Conservation (phyloP, 148 eudicot species). For the Vaccinium vitisidaea region DNA sequence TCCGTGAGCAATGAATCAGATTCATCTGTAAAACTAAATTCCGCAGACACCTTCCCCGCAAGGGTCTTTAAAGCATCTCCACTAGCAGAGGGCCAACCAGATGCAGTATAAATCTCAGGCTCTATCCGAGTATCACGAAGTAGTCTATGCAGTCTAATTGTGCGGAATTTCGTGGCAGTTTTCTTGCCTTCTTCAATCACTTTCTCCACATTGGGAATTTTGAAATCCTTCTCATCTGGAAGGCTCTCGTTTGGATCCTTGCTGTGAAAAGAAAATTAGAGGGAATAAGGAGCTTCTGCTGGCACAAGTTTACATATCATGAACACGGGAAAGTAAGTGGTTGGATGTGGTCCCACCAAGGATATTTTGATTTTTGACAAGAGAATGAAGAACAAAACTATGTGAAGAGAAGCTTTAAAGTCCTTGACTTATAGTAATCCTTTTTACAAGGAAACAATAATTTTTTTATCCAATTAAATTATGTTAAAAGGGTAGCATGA, state of each 20-base stretch:
- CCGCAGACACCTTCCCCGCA: conserved; percentile 90
- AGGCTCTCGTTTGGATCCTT: conserved; percentile 58
- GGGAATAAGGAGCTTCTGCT: neutral
- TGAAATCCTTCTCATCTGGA: conserved; percentile 59
- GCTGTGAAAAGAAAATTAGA: conserved; percentile 33
- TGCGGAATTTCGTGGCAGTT: conserved; percentile 59
- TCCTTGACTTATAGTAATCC: neutral
- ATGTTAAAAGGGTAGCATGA: neutral
- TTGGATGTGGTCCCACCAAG: neutral
- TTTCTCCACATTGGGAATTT: conserved; percentile 69
- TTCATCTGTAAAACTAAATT: conserved; percentile 57
- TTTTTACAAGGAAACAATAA: neutral
- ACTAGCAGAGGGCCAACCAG: conserved; percentile 96
- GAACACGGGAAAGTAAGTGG: neutral
- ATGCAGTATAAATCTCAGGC: conserved; percentile 67
- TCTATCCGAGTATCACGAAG: conserved; percentile 30
- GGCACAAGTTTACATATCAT: neutral
- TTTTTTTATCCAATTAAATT: neutral
- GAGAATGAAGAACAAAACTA: neutral
- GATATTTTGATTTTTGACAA: neutral
- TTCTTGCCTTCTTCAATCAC: conserved; percentile 92
- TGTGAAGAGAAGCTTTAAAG: neutral
- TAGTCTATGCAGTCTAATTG: conserved; percentile 54
- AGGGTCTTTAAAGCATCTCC: conserved; percentile 81
- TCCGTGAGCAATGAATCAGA: conserved; percentile 22